These are phyloP conservation scores for Eucalyptus caleyi DNA, from an alignment of 345 rosid genomes.

Conservation along the genomic window DNA sequence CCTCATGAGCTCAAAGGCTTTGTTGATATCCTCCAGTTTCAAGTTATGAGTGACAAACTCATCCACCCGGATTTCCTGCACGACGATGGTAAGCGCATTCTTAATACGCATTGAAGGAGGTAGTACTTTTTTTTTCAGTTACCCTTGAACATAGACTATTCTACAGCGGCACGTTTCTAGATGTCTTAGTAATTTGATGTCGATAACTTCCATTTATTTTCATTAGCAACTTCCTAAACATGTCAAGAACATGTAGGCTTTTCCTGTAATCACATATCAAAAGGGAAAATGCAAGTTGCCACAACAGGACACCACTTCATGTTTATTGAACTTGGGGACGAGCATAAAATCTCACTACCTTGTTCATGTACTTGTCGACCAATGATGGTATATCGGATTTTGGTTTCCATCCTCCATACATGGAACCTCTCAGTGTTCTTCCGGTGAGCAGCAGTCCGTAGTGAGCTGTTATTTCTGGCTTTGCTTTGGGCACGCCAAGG, in stretches of 20 bases:
- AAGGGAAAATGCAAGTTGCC: not conserved
- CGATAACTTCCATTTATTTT: not conserved
- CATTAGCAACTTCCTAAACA: not conserved
- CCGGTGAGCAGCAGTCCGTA: conserved; percentile 65
- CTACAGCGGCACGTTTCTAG: not conserved
- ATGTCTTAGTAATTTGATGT: not conserved
- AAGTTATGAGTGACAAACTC: conserved; percentile 65
- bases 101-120: not conserved
- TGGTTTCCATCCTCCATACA: conserved; percentile 89
- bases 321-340: not conserved
- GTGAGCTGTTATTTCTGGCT: conserved; percentile 72
- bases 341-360: conserved; percentile 12
- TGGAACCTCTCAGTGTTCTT: conserved; percentile 67
- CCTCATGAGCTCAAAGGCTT: conserved; percentile 72
- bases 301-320: not conserved
- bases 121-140: not conserved
- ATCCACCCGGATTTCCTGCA: conserved; percentile 70
- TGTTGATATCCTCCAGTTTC: conserved; percentile 57
- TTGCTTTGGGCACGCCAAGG: conserved; percentile 82
- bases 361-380: conserved; percentile 63
- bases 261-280: not conserved
- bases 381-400: conserved; percentile 79
- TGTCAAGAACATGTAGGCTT: not conserved
- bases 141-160: not conserved
- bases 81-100: not conserved